Evolutionary conservation across 2,329 filamentous ascomycete genomes (phyloP), one percentile per base, ranked within the genome.

Genomic region (Xylogone sp.): DNA sequence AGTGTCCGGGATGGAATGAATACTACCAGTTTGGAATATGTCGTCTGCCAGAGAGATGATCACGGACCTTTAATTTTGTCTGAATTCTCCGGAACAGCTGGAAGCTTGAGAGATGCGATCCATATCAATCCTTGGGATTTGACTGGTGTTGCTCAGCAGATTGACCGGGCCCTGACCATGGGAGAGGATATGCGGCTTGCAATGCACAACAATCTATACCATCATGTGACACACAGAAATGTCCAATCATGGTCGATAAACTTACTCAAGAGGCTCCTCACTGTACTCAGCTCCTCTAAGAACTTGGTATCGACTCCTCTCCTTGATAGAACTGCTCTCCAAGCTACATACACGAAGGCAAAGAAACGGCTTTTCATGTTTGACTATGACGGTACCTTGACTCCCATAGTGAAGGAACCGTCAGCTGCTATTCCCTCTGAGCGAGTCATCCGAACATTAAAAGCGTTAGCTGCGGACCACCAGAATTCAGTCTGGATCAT

Each of bases 1-100:
- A 96, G 90, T 60, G 92, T 97, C 20, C 84, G 93, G 54, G 94
- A 97, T 68, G 93, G 93, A 53, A 97, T 97, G 92, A 97, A 97
- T 74, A 97, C 93, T 0, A 96, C 92, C 19, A 95, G 90, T 67
- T 76, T 97, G 60, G 94, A 97, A 70, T 97, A 97, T 67, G 85
- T 97, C 52, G 81, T 96, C 52, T 96, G 90, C 68, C 93, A 97
- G 70, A 88, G 90, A 63, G 87, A 94, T 56, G 86, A 85, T 51
- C 84, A 92, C 60, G 89, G 92, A 1, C 93, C 92, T 1, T 75
- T 97, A 45, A 97, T 97, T 59, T 81, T 97, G 21, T 97, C 94
- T 13, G 93, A 97, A 69, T 97, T 97, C 69, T 97, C 92, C 56
- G 93, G 93, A 53, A 97, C 93, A 1, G 91, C 93, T 27, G 89